Conservation (phyloP, 2,329 filamentous ascomycete species). For the Paradendryphiella salina region DNA sequence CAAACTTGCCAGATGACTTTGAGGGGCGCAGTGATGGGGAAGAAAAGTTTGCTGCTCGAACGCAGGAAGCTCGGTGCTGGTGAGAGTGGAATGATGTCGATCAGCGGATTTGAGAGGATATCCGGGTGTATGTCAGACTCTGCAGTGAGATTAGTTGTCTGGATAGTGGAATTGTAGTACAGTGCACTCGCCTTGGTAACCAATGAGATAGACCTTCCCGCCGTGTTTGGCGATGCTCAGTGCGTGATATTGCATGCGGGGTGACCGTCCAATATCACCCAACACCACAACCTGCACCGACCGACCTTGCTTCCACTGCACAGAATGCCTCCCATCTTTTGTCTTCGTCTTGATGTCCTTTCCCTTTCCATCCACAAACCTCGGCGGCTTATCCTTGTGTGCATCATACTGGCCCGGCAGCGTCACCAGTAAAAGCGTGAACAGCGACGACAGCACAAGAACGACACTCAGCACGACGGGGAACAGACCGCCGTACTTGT, state of each 20-base stretch:
- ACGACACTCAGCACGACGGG: slow-evolving; percentile 48
- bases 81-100: slow-evolving; percentile 71
- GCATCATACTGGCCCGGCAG: slow-evolving; percentile 58
- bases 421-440: slow-evolving; percentile 57
- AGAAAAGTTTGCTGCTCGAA: slow-evolving; percentile 70
- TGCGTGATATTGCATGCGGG: slow-evolving; percentile 98
- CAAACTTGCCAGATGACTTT: slow-evolving; percentile 85
- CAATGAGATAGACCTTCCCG: slow-evolving; percentile 79
- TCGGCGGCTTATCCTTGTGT: slow-evolving; percentile 37
- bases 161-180: neutral
- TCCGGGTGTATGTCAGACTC: slow-evolving; percentile 83
- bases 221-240: slow-evolving; percentile 85
- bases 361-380: slow-evolving; percentile 32
- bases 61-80: slow-evolving; percentile 68
- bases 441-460: slow-evolving; percentile 50
- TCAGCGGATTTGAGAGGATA: slow-evolving; percentile 67
- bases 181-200: slow-evolving; percentile 69
- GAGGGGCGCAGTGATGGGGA: slow-evolving; percentile 75
- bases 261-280: slow-evolving; percentile 92
- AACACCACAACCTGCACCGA: slow-evolving; percentile 84
- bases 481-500: slow-evolving; percentile 32
- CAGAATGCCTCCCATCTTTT: slow-evolving; percentile 28
- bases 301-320: slow-evolving; percentile 44
- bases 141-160: slow-evolving; percentile 30
- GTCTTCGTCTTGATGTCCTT: slow-evolving; percentile 24